Evolutionary conservation across 257 asterid species (phyloP), one percentile per base, ranked within the genome.

Genomic region (Penstemon newberryi): DNA sequence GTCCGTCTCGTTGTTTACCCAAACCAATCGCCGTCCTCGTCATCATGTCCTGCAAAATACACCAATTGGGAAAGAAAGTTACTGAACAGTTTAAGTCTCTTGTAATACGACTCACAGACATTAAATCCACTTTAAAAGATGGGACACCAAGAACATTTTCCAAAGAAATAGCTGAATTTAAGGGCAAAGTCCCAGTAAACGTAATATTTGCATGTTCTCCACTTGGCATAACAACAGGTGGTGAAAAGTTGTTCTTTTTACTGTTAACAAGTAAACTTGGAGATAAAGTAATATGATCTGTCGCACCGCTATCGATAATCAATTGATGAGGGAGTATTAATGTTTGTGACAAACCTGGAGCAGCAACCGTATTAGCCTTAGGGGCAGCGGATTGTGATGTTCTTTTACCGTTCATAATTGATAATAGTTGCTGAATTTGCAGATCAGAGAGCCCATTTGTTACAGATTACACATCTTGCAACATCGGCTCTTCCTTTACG

Each of bases 391-490:
- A 63, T 63, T 33, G 57, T 15, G 69, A 6, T 45, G 43, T 0
- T 39, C 57, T 25, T 6, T 45, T 63, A 63, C 56, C 69, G 25
- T 49, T 41, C 57, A 63, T 63, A 50, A 63, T 63, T 19, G 58
- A 63, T 63, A 63, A 25, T 0, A 63, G 42, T 25, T 62, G 67
- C 8, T 62, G 15, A 13, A 62, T n/a, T 42, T 62, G 56, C 4
- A 45, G 44, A 12, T 62, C 67, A 43, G 67, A 42, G 41, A 62
- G 18, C 41, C 56, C 55, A 44, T 62, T 62, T 9, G 40, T 62
- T 3, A 62, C 67, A 4, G 67, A 62, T 38, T 0, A 7, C 41
- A 62, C n/a, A 41, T 62, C 53, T n/a, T 62, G 53, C 40, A 62
- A 13, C 7, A 42, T 7, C 7, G 45, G 33, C 4, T 4, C 45